Evolutionary conservation across 768 basidiomycete genomes (phyloP).

Genomic region (Mycena filopes): DNA sequence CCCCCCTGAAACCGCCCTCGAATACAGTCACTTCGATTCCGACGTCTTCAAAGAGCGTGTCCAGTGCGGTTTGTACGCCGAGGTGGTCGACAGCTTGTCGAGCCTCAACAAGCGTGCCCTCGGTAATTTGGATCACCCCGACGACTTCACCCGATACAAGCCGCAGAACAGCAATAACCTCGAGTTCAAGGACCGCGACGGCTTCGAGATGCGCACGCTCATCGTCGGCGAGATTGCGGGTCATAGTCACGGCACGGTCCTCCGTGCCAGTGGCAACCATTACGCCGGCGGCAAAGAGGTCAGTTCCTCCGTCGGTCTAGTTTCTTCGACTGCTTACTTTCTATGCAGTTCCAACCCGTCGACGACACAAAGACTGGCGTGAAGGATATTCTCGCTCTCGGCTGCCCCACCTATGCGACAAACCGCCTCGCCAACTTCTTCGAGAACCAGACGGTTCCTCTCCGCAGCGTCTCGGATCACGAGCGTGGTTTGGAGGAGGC

Average conservation of each 20-base stretch:
- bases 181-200: neutral
- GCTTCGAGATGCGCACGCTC: neutral
- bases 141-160: neutral
- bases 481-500: neutral
- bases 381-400: conserved; percentile 5
- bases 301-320: too few relatives aligned
- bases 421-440: neutral
- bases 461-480: neutral
- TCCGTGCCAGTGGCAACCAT: conserved; percentile 2
- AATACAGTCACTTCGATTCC: too few relatives aligned
- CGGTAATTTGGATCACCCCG: conserved; percentile 2
- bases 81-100: neutral
- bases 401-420: neutral
- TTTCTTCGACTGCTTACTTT: neutral
- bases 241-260: neutral
- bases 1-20: too few relatives aligned
- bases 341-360: neutral
- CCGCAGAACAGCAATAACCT: neutral
- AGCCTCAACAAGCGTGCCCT: neutral
- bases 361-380: neutral
- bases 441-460: neutral
- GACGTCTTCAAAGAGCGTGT: neutral
- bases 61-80: neutral
- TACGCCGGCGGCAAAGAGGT: neutral
- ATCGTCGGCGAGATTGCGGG: conserved; percentile 5